Base-by-base conservation (phyloP, 2,329 filamentous ascomycete genomes). In the Gaeumannomyces sp. region DNA sequence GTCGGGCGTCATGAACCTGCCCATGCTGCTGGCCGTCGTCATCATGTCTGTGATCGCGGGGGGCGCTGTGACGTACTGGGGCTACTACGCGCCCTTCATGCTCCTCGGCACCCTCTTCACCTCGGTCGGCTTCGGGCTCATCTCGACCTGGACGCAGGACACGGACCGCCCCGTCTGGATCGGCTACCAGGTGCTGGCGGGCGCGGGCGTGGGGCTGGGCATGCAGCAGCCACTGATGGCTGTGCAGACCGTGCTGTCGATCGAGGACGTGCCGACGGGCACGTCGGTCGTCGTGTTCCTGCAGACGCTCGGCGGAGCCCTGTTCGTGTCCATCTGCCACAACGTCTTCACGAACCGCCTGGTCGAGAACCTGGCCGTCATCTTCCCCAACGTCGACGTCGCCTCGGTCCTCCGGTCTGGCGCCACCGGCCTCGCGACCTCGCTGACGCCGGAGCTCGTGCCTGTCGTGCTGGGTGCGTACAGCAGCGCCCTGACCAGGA, bases 341-440 rank as follows among this genome's bases (percentile, higher is more conserved):
- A 76, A 76, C 62, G 73, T 81, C 62, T 81, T 81, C 67, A 74
- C 74, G 57, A 79, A 79, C 67, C 67, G 71, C 11, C 73, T 82
- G 16, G 66, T 76, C 25, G 61, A 64, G 1, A 71, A 73, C 45
- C 64, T 79, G 10, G 62, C 65, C 11, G 66, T 64, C 19, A 64
- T 66, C 27, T 70, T 72, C n/a, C 74, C 74, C 10, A 64, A 60
- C n/a, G 64, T 73, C 33, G 67, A 72, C 64, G 66, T 69, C 0
- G 16, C 59, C 3, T 50, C 65, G 28, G 68, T 75, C 14, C 60
- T 73, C 3, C 66, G 38, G 11, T 66, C 68, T 2, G 73, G 74
- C 22, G 73, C 72, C 31, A 72, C 73, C 4, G 59, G 62, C 38
- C 64, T 72, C 35, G 66, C 64, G 11, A 28, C 22, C 1, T 19